Conservation (phyloP, 345 rosid genomes). For the Acer campestre region DNA sequence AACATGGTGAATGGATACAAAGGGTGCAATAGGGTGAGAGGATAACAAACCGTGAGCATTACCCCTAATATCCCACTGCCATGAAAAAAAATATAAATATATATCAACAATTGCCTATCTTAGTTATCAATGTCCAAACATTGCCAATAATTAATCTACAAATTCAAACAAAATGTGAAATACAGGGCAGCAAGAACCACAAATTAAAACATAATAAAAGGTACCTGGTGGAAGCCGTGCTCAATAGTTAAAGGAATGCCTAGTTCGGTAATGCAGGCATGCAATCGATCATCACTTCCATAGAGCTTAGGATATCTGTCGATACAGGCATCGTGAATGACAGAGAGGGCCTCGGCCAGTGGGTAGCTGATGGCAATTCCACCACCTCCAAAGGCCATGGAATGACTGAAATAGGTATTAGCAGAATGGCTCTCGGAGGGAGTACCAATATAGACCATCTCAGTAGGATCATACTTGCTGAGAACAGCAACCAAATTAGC, state of each 20-base stretch:
- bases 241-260: conserved; percentile 88
- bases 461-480: conserved; percentile 69
- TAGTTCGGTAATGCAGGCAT: conserved; percentile 89
- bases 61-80: conserved; percentile 95
- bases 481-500: conserved; percentile 67
- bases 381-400: conserved; percentile 97
- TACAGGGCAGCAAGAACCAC: no score
- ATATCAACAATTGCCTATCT: background rate
- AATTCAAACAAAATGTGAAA: background rate
- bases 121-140: background rate
- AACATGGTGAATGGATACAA: conserved; percentile 83
- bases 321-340: conserved; percentile 68
- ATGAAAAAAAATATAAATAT: background rate
- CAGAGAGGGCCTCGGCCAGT: conserved; percentile 68
- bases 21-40: conserved; percentile 83
- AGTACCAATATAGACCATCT: conserved; percentile 82
- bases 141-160: background rate
- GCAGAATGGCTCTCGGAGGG: conserved; percentile 95
- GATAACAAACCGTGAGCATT: conserved; percentile 77
- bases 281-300: conserved; percentile 94
- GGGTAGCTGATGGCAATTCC: conserved; percentile 92
- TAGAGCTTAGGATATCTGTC: conserved; percentile 80
- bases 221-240: conserved; percentile 91
- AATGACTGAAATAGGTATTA: conserved; percentile 77
- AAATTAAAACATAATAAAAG: background rate